These are phyloP conservation scores for Gryganskiella cystojenkinii DNA, from an alignment of 192 early-diverging fungal genomes.

Conservation along the genomic window DNA sequence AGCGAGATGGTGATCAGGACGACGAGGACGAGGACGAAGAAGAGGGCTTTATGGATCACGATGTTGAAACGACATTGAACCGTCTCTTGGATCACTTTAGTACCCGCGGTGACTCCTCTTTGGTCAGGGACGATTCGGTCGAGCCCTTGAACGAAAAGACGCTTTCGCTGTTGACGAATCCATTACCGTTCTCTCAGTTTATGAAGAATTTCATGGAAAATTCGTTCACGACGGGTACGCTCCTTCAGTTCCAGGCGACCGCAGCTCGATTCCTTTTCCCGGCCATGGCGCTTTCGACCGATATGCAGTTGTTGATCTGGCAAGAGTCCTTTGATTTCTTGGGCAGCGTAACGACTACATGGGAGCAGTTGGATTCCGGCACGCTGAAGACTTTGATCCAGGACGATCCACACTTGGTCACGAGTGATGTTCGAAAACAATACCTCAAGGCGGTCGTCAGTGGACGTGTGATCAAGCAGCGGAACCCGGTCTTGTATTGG, in stretches of 20 bases:
- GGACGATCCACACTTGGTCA: constrained; percentile 20
- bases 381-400: constrained; percentile 38
- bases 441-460: constrained; percentile 42
- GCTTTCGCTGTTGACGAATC: constrained; percentile 32
- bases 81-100: constrained; percentile 44
- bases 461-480: constrained; percentile 49
- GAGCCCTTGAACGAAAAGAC: constrained; percentile 26
- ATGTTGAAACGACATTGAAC: constrained; percentile 35
- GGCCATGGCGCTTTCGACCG: constrained; percentile 39
- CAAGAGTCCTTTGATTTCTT: constrained; percentile 43
- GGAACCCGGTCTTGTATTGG: constrained; percentile 45
- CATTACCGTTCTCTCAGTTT: constrained; percentile 43
- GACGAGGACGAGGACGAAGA: constrained; percentile 34
- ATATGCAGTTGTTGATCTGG: constrained; percentile 36
- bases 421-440: constrained; percentile 22
- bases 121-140: constrained; percentile 27
- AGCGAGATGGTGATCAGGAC: not conserved
- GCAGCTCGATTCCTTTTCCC: constrained; percentile 45
- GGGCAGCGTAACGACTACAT: constrained; percentile 37
- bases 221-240: constrained; percentile 40
- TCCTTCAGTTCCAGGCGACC: constrained; percentile 42
- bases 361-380: constrained; percentile 34
- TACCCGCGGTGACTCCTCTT: constrained; percentile 35
- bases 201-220: constrained; percentile 51
- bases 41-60: constrained; percentile 44